Evolutionary conservation across 2,329 filamentous ascomycete genomes (phyloP).

Genomic region (Microsporum audouinii): DNA sequence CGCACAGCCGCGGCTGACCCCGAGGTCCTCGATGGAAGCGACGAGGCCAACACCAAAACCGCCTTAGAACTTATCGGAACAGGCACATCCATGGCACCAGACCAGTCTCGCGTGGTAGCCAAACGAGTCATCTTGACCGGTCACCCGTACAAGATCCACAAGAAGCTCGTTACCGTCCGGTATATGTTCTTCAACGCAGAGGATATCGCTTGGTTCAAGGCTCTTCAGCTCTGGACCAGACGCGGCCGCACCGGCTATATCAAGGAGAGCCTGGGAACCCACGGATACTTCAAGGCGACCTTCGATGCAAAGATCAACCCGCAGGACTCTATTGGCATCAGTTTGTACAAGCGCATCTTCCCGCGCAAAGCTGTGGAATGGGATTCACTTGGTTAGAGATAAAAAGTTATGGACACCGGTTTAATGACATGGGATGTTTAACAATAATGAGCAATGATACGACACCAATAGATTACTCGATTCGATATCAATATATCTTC

Average conservation of each 20-base stretch:
- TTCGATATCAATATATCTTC: neutral
- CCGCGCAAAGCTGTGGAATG: slow-evolving; percentile 54
- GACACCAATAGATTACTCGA: neutral
- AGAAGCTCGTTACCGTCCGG: slow-evolving; percentile 87
- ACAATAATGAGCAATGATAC: neutral
- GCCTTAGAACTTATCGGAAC: slow-evolving; percentile 66
- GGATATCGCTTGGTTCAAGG: slow-evolving; percentile 97
- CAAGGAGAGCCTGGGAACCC: slow-evolving; percentile 88
- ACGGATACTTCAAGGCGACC: slow-evolving; percentile 99
- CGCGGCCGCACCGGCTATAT: slow-evolving; percentile 78
- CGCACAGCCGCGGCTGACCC: slow-evolving; percentile 27
- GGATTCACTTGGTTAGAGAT: slow-evolving; percentile 22
- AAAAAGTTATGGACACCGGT: neutral
- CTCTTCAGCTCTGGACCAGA: slow-evolving; percentile 86
- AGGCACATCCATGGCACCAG: slow-evolving; percentile 71
- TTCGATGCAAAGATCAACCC: slow-evolving; percentile 96
- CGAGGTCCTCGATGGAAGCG: slow-evolving; percentile 33
- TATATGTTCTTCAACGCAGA: slow-evolving; percentile 99
- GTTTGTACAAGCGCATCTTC: slow-evolving; percentile 75
- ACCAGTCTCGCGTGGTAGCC: slow-evolving; percentile 66
- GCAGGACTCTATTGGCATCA: slow-evolving; percentile 85
- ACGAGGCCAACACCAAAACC: slow-evolving; percentile 35
- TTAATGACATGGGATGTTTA: neutral
- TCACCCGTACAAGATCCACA: slow-evolving; percentile 98
- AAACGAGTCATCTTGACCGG: slow-evolving; percentile 91